A percentile compares a stretch with the other conserved stretches of the same genome.
These are phyloP conservation scores for Cordyceps cicadae DNA, from an alignment of 2,329 filamentous ascomycete species.

Conservation along the genomic window DNA sequence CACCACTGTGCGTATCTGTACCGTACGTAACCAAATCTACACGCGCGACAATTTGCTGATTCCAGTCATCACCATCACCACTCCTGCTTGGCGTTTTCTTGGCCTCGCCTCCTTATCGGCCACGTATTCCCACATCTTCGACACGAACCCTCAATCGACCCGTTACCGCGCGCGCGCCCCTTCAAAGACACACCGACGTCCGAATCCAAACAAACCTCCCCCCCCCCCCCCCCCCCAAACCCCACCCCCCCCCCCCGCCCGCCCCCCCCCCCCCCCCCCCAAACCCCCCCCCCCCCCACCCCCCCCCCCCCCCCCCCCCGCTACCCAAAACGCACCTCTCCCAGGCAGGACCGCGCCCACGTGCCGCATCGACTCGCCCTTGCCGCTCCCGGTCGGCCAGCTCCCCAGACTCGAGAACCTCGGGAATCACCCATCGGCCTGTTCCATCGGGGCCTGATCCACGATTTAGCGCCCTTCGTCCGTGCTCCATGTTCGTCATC, in stretches of 20 bases:
- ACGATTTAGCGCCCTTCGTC: neutral
- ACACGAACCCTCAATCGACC: too few species aligned
- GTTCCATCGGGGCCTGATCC: neutral
- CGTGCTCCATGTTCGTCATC: neutral
- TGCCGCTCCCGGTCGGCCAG: neutral
- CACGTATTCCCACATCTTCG: too few species aligned
- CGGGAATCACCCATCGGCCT: neutral
- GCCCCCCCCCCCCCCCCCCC: neutral
- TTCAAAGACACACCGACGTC: neutral
- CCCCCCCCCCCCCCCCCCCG: neutral
- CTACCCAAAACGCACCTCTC: neutral
- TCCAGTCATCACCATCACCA: too few species aligned
- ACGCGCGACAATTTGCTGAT: too few species aligned
- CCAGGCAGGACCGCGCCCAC: neutral
- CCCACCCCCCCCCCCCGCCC: too few species aligned
- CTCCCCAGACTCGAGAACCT: neutral
- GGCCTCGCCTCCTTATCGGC: too few species aligned
- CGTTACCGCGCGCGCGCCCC: neutral
- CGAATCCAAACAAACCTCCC: neutral
- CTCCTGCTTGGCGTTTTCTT: too few species aligned
- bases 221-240: too few species aligned
- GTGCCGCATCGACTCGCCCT: constrained; percentile 1
- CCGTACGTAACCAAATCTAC: too few species aligned
- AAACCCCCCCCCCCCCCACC: neutral
- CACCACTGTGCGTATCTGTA: neutral